These are phyloP conservation scores for Iris macrosiphon DNA, from an alignment of 106 monocot genomes.

Conservation along the genomic window DNA sequence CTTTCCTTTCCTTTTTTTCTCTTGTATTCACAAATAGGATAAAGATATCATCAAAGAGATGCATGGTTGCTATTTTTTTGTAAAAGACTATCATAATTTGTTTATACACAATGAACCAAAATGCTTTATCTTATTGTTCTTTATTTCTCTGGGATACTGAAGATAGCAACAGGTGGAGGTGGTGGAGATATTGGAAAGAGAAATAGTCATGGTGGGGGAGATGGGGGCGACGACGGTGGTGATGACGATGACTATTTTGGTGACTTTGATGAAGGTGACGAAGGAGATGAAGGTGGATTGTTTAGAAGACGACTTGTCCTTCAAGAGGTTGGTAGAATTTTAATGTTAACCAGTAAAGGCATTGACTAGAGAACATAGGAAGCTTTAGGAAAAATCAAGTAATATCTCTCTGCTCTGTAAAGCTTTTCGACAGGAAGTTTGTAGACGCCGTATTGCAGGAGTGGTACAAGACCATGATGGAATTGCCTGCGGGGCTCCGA, in stretches of 20 bases:
- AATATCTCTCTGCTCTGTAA: neutral
- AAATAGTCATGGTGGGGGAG: conserved; percentile 94
- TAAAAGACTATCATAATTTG: too few species aligned
- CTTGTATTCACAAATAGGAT: too few species aligned
- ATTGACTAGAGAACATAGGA: neutral
- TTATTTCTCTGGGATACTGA: conserved; percentile 14
- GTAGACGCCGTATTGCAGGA: conserved; percentile 95
- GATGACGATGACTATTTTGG: conserved; percentile 99
- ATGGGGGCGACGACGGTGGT: conserved; percentile 97
- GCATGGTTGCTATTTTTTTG: too few species aligned
- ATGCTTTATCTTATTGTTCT: too few species aligned
- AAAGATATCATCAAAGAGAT: too few species aligned
- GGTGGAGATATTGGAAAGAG: conserved; percentile 98
- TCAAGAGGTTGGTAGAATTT: conserved; percentile 56
- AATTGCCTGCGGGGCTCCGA: conserved; percentile 83
- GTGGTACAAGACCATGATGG: conserved; percentile 87
- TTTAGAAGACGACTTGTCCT: conserved; percentile 78
- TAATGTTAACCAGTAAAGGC: neutral
- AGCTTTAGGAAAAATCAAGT: neutral
- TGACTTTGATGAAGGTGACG: conserved; percentile 98
- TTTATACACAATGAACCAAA: too few species aligned
- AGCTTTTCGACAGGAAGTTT: conserved; percentile 94
- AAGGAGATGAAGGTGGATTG: conserved; percentile 87
- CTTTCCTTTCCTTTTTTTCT: too few species aligned
- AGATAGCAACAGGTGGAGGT: conserved; percentile 86